Base-by-base conservation (phyloP, 192 early-diverging fungal species). In the Irineochytrium annulatum region DNA sequence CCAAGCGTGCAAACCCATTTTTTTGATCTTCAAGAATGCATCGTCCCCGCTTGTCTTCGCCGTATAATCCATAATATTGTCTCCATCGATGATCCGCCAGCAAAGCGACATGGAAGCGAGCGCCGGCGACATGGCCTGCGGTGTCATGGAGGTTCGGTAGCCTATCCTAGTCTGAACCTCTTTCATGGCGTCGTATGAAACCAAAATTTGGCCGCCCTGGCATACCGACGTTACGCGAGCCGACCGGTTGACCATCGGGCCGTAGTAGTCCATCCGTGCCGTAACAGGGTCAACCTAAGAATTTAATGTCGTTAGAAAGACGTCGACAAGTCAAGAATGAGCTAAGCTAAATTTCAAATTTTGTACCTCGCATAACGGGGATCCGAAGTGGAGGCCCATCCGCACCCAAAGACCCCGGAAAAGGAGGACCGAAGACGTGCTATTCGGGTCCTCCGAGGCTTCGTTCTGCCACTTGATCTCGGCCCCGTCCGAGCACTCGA, bases 221-320 rank as follows among this genome's bases (percentile, higher is more conserved):
- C 91, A 91, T 3, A 86, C 85, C 19, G 81, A 83, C 53, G 88
- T 86, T 41, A 93, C 88, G 44, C 93, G 83, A 30, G 89, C 80
- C 1, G 91, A 85, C 11, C 89, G 84, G 65, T 95, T 95, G 34
- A 93, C 91, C 79, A 95, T 89, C 0, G 91, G 93, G 0, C 93
- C 93, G 80, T 91, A 95, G 70, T 95, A 95, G 70, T 95, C 93
- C 93, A 95, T 95, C 43, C 93, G 86, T 31, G 84, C 77, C 22
- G 93, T 95, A 44, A 93, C 80, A 13, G 91, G 89, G 58, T 95
- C 90, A 20, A 85, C 81, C 46, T 49, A 13, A 24, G 8, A 24
- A 49, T 49, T 17, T 22, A 49, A 49, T 8, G 26, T 49, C 26
- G 11, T 6, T 8, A 17, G 46, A 6, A 17, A n/a, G n/a, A n/a